Base-by-base conservation (phyloP, 352 stramenopile genomes). In the Phytophthora fragariaefolia region DNA sequence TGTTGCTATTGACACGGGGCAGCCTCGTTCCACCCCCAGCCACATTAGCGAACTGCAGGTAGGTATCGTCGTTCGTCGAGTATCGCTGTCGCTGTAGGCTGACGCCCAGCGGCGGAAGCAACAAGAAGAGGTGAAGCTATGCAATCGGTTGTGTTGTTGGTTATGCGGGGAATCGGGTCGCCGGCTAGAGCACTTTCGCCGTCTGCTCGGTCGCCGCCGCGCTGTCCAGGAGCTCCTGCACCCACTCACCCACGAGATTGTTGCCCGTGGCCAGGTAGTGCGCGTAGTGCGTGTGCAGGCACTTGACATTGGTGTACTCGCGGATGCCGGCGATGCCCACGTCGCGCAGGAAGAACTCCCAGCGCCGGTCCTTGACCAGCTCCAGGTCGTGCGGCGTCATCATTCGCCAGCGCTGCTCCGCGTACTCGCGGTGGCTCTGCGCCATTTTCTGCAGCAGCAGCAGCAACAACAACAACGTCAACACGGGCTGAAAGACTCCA, bases 221-320 rank as follows among this genome's bases (percentile, higher is more conserved):
- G 18, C 36, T 52, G 49, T 78, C 50, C 58, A 91, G 72, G 6
- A 82, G 72, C 55, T 85, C 66, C n/a, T 91, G 79, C 54, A 91
- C 80, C 83, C 83, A 91, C 52, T 77, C 64, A 13, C 83, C 83
- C 6, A 91, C 73, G 42, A 83, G 54, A 49, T 87, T 89, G 63
- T 85, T 74, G 24, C 69, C 65, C 10, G 78, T 83, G 15, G 73
- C 69, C 34, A 90, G 54, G 50, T 77, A 91, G 53, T 91, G 83
- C 27, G 83, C 83, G 65, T 91, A 91, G 70, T 91, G 83, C 32
- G 81, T 85, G 66, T 91, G 83, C 45, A 91, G 71, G 64, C 83
- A 91, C 73, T 91, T 91, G 62, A 89, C 82, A 24, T 76, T 80
- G 18, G 76, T 73, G 17, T 73, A 79, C 24, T 87, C 75, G 27